Base-by-base conservation (phyloP, 2,329 filamentous ascomycete genomes). In the Coniosporium tulheliwenetii region DNA sequence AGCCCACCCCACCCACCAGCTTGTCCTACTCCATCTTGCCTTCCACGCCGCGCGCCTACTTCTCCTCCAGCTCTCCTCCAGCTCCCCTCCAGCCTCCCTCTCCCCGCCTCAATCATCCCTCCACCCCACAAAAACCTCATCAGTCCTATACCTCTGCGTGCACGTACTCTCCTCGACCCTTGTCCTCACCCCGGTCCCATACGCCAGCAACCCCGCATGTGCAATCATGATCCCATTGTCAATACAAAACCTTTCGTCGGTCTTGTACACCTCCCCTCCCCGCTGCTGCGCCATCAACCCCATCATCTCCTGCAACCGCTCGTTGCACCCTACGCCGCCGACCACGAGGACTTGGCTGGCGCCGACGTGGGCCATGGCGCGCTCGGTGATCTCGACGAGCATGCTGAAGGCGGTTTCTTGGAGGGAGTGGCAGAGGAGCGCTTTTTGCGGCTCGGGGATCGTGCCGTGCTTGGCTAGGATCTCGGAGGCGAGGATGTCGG, bases 171-270 rank as follows among this genome's bases (percentile, higher is more conserved):
- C 83, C 47, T 80, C 77, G 37, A 96, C 58, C 7, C 72, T 64
- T 1, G 86, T 95, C 44, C 64, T 70, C 55, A 85, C 86, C 1
- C 89, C 89, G 12, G 78, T 87, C 59, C 79, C 70, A 57, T 82
- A 91, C 1, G 87, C 87, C 52, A 95, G 59, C 51, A 98, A 62
- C 2, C 91, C 91, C 2, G 91, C 91, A 60, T 98, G 89, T 1
- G 91, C 91, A 65, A 98, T 98, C 91, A 98, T 98, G 56, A 98
- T 96, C 38, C 91, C 91, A 53, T 98, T 98, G 62, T 98, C 91
- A 51, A 98, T 98, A 59, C 91, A 98, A 59, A 94, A 98, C 37
- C 91, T 72, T 67, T 98, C 91, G 58, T 98, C 91, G 0, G 89
- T 96, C 16, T 91, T 87, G 63, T 83, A 95, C 3, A 96, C 85